Conservation (phyloP, 2,329 filamentous ascomycete species). For the Diaporthe velutina region DNA sequence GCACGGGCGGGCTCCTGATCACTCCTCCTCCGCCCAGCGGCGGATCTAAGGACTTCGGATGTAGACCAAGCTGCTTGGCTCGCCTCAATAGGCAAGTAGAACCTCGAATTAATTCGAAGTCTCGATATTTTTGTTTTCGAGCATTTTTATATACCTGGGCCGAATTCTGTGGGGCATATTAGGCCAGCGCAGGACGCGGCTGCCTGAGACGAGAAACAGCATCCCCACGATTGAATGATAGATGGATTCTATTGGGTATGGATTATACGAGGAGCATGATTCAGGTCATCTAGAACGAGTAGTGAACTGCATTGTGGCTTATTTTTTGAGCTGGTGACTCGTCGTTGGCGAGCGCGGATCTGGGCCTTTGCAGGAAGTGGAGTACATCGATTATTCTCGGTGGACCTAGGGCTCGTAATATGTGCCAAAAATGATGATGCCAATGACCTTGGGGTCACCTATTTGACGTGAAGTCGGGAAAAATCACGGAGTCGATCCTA, state of each 20-base stretch:
- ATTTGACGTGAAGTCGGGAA: not conserved
- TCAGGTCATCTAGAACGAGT: not conserved
- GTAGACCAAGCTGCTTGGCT: not conserved
- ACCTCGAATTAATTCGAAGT: fast-evolving
- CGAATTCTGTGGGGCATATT: not conserved
- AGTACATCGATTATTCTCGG: too few relatives aligned
- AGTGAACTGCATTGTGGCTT: not conserved
- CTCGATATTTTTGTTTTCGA: not conserved
- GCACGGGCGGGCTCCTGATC: not conserved
- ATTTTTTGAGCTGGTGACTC: too few relatives aligned
- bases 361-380: not conserved
- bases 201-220: not conserved
- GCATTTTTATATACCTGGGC: not conserved
- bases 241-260: too few relatives aligned
- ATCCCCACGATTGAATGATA: not conserved
- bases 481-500: too few relatives aligned
- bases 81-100: too few relatives aligned
- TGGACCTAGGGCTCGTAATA: not conserved
- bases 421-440: not conserved
- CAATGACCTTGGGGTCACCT: not conserved
- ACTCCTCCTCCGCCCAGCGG: not conserved
- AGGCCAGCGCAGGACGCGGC: not conserved
- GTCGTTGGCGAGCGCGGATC: not conserved
- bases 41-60: not conserved
- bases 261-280: not conserved